phyloP scores from a whole-genome alignment of 2,329 filamentous ascomycete genomes.

The Paraconiothyrium brasiliense region DNA sequence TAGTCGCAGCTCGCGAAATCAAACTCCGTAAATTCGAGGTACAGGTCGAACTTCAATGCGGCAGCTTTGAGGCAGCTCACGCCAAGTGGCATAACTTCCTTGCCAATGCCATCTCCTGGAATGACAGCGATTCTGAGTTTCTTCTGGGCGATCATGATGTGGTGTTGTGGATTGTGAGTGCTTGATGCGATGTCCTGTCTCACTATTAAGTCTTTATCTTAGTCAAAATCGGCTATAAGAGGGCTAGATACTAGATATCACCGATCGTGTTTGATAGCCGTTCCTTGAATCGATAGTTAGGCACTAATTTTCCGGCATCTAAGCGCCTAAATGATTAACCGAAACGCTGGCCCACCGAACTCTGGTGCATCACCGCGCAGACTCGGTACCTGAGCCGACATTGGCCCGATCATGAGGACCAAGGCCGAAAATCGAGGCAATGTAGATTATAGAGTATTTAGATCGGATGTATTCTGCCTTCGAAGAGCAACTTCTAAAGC shows the following conservation, averaged over 20 bases:
- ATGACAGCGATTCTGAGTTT: constrained; percentile 21
- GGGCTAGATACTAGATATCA: no score
- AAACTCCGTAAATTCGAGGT: constrained; percentile 13
- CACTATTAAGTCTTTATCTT: no score
- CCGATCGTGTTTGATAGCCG: no score
- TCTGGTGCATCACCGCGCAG: neutral
- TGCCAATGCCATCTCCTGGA: constrained; percentile 23
- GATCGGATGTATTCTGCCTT: neutral
- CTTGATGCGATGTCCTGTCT: no score
- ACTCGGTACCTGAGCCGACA: neutral
- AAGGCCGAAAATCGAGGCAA: neutral
- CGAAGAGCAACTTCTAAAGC: neutral
- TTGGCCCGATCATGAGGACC: neutral
- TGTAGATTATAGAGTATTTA: neutral
- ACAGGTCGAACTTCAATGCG: neutral
- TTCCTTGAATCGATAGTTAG: no score
- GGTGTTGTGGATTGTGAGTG: no score
- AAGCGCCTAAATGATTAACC: neutral
- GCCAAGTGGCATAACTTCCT: constrained; percentile 17
- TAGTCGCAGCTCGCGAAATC: constrained; percentile 19
- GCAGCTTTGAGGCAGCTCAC: constrained; percentile 13
- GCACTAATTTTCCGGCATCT: neutral
- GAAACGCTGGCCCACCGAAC: neutral
- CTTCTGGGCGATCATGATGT: no score
- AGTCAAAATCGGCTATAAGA: no score